Evolutionary conservation across 768 basidiomycete species (phyloP), one percentile per base, ranked within the genome.

Genomic region (Pholiota conissans): DNA sequence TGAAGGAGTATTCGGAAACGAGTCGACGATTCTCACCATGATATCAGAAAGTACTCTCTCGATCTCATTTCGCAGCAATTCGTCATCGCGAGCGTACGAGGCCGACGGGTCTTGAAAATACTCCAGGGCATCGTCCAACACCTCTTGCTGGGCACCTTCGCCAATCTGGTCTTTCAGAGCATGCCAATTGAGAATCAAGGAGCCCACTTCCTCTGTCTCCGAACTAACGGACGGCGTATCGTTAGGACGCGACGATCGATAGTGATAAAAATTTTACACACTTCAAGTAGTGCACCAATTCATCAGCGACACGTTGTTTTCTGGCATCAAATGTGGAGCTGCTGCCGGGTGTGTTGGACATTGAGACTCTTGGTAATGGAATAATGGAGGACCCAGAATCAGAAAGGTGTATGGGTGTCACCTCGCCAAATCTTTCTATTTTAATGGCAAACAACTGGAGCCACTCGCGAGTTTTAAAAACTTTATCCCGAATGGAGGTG

Each of bases 181-280:
- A 22, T 37, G 45, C 53, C 53, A 54, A 54, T 54, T 54, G 32
- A 54, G 42, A 46, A 42, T 29, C 13, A 54, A n/a, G 9, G 53
- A 54, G n/a, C 40, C 40, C 16, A 14, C 26, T 11, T 45, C 45
- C 9, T 30, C 40, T 18, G 26, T 13, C 20, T 46, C 37, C 26
- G 35, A 28, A 18, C 52, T 52, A n/a, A n/a, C 26, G 9, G 2
- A 40, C n/a, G n/a, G 37, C 20, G 5, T 18, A 5, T 2, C 11
- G 20, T 45, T 10, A 45, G 13, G 18, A 26, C 18, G n/a, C 10
- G 18, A 20, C 5, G 42, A 8, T 24, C 42, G 13, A 9, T 9
- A 10, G 5, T 45, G 1, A 22, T 9, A 13, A 45, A 9, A 24
- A 24, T 20, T 45, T 13, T 45, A 45, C 42, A 22, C 42, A 45